phyloP scores from a whole-genome alignment of 2,329 filamentous ascomycete genomes.

The Verticillium klebahnii region DNA sequence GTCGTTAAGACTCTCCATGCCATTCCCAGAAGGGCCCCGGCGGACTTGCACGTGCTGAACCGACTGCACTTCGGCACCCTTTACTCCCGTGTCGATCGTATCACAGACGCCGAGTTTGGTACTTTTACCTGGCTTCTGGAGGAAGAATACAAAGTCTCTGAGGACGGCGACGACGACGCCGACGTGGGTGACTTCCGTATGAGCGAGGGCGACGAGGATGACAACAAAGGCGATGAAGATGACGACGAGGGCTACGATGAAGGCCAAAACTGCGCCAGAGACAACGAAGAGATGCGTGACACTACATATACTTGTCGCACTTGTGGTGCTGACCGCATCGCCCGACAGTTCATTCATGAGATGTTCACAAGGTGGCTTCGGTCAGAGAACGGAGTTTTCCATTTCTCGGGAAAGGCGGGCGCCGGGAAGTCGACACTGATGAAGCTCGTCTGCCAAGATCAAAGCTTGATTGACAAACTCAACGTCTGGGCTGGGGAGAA shows the following conservation, averaged over 20 bases:
- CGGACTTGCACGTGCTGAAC: background rate
- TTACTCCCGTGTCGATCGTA: background rate
- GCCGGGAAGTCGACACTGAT: slow-evolving; percentile 11
- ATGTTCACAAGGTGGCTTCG: background rate
- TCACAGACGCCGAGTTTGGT: background rate
- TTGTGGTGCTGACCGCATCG: too few relatives aligned
- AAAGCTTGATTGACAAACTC: background rate
- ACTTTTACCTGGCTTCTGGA: background rate
- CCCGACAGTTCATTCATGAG: background rate
- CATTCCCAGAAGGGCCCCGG: background rate
- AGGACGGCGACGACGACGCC: background rate
- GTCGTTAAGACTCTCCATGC: background rate
- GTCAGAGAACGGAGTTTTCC: background rate
- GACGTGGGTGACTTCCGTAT: too few relatives aligned
- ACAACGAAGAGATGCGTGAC: too few relatives aligned
- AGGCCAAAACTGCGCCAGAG: too few relatives aligned
- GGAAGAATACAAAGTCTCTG: too few relatives aligned
- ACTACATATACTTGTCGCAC: too few relatives aligned
- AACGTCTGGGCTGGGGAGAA: slow-evolving; percentile 1
- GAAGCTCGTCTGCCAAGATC: background rate
- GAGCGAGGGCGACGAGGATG: too few relatives aligned
- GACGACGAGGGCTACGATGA: too few relatives aligned
- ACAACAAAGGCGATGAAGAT: too few relatives aligned
- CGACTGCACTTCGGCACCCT: background rate
- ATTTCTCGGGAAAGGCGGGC: slow-evolving; percentile 11